A percentile compares a stretch with the other conserved stretches of the same genome.
These are phyloP conservation scores for Tylopilus orsonianus DNA, from an alignment of 1,284 basidiomycete species.

Conservation along the genomic window DNA sequence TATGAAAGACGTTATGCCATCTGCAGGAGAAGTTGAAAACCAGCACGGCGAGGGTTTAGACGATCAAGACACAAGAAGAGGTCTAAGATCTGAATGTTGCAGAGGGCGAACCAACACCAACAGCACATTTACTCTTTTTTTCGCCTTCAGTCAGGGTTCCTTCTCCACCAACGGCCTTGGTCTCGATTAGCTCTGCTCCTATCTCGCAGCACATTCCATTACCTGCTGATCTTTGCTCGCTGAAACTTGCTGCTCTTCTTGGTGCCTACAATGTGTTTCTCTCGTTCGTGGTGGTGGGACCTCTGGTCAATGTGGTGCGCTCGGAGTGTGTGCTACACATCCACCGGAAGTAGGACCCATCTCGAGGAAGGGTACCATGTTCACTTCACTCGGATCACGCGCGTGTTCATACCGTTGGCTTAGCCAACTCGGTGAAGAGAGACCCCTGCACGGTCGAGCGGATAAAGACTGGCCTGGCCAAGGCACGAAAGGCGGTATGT, in stretches of 20 bases:
- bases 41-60: constrained; percentile 88
- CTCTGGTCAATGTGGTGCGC: constrained; percentile 89
- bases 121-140: constrained; percentile 24
- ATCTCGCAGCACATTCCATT: constrained; percentile 78
- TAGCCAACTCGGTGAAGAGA: constrained; percentile 85
- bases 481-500: constrained; percentile 89
- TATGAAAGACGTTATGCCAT: constrained; percentile 83
- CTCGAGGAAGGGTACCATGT: constrained; percentile 63
- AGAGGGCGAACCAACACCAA: constrained; percentile 11
- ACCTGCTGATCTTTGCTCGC: constrained; percentile 74
- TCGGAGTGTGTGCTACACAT: constrained; percentile 77
- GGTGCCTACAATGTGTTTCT: constrained; percentile 90
- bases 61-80: constrained; percentile 74
- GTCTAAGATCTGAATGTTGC: constrained; percentile 38
- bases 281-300: constrained; percentile 88
- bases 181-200: constrained; percentile 85
- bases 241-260: constrained; percentile 83
- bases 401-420: constrained; percentile 11
- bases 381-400: background rate
- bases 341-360: constrained; percentile 64
- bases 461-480: constrained; percentile 89
- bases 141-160: constrained; percentile 17
- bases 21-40: constrained; percentile 88
- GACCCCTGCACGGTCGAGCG: constrained; percentile 99
- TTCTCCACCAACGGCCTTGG: constrained; percentile 46